phyloP scores from a whole-genome alignment of 78 protist species.

The Isochrysis galbana region DNA sequence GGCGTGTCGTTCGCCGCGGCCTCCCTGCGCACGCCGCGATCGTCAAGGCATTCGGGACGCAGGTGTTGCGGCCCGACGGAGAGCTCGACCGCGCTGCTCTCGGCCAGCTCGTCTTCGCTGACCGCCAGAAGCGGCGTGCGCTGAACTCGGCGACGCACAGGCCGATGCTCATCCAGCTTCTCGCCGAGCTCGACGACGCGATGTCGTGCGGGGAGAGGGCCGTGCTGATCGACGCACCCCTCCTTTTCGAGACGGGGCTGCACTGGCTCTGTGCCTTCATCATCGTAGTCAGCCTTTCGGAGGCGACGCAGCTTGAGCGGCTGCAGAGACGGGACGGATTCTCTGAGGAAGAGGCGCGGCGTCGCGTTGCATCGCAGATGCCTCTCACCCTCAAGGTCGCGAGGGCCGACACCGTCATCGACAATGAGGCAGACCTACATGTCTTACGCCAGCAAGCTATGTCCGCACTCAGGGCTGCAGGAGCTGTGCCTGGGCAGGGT shows the following conservation, averaged over 20 bases:
- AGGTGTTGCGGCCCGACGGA: background rate
- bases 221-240: background rate
- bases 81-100: background rate
- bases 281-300: background rate
- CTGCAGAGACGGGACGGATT: background rate
- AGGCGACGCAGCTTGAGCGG: slow-evolving; percentile 24
- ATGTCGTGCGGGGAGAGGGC: background rate
- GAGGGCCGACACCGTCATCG: background rate
- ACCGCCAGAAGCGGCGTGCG: background rate
- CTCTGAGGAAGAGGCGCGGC: background rate
- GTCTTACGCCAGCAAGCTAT: too few species aligned
- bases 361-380: background rate
- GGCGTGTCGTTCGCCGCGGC: background rate
- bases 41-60: background rate
- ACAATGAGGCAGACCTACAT: slow-evolving; percentile 5
- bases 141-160: background rate
- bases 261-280: background rate
- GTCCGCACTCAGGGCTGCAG: too few species aligned
- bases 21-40: background rate
- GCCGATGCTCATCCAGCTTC: background rate
- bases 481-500: too few species aligned
- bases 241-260: background rate
- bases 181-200: background rate
- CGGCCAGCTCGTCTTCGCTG: background rate
- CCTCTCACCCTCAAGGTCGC: background rate